Base-by-base conservation (phyloP, 805 yeast genomes). In the Saccharomycopsis schoenii region DNA sequence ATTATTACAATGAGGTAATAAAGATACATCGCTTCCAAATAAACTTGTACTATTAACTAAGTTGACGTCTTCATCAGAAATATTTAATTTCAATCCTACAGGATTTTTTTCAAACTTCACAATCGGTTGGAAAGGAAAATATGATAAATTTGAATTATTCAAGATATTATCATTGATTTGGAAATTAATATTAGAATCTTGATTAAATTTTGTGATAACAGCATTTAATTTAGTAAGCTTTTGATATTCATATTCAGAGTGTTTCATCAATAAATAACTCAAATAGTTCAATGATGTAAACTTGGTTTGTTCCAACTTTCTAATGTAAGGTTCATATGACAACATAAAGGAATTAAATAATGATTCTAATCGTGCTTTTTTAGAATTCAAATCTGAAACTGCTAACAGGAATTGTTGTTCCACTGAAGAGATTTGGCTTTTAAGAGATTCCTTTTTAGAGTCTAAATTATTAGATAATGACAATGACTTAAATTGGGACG, bases 201-300 rank as follows among this genome's bases (percentile, higher is more conserved):
- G 58, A 50, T 64, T 64, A 10, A 62, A 62, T 34, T 60, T 51
- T 9, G 61, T 36, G 14, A 64, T 58, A 24, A 62, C 8, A 1
- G 37, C 25, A 43, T 64, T 62, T 34, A 64, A 55, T 47, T 39
- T 60, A 2, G 52, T 41, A 42, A 59, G 62, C 39, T 62, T 64
- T 51, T 64, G 62, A n/a, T n/a, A 36, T 55, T 64, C 66, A 50
- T 60, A 64, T 55, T 64, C 64, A 12, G 66, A 59, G 24, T 64
- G 64, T 19, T 61, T 64, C 66, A 64, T 64, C 51, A 64, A 40
- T 14, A 64, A 51, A 57, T 62, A 64, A 14, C 60, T 58, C 52
- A 64, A 58, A 58, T 64, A 64, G 40, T 64, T 64, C 50, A 64
- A 60, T 10, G 61, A 60, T 39, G 62, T 62, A 3, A 64, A 25